Conservation (phyloP, 2,329 filamentous ascomycete species). For the Cladobotryum mycophilum region DNA sequence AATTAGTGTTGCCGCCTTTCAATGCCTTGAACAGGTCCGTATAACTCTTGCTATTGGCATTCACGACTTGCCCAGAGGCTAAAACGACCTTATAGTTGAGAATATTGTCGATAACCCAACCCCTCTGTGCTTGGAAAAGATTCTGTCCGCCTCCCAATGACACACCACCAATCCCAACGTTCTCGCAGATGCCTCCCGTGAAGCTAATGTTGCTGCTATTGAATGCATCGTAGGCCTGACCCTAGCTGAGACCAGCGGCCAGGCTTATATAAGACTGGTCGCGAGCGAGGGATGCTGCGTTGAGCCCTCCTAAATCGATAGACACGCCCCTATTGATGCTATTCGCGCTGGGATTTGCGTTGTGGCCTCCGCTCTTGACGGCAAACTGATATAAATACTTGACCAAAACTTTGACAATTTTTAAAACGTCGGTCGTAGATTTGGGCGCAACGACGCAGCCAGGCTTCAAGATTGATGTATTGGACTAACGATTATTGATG, state of each 20-base stretch:
- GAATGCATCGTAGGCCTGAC: not conserved
- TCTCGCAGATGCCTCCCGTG: not conserved
- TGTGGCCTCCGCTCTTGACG: slow-evolving; percentile 39
- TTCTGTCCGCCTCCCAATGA: slow-evolving; percentile 13
- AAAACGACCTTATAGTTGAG: slow-evolving; percentile 40
- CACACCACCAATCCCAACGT: slow-evolving; percentile 17
- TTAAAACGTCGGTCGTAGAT: slow-evolving; percentile 3
- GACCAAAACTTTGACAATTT: not conserved
- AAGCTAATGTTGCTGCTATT: not conserved
- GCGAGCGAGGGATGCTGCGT: slow-evolving; percentile 16
- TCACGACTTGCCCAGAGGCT: slow-evolving; percentile 5
- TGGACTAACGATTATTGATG: slow-evolving; percentile 2
- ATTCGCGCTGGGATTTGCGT: slow-evolving; percentile 31
- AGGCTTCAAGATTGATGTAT: slow-evolving; percentile 2
- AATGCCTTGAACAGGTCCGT: slow-evolving; percentile 29
- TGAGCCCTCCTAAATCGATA: slow-evolving; percentile 30
- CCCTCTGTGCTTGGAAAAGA: slow-evolving; percentile 16
- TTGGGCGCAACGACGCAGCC: slow-evolving; percentile 4
- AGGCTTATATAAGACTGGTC: slow-evolving; percentile 20
- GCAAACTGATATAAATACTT: slow-evolving; percentile 19
- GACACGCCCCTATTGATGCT: slow-evolving; percentile 33
- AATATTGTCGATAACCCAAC: slow-evolving; percentile 38
- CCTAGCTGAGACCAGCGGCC: slow-evolving; percentile 33
- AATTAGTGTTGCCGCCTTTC: slow-evolving; percentile 42
- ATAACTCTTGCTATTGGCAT: too few relatives aligned